Percentiles rank a stretch among this genome's conserved stretches.
phyloP scores from a whole-genome alignment of 441 rosid genomes.

The Geranium incanum region DNA sequence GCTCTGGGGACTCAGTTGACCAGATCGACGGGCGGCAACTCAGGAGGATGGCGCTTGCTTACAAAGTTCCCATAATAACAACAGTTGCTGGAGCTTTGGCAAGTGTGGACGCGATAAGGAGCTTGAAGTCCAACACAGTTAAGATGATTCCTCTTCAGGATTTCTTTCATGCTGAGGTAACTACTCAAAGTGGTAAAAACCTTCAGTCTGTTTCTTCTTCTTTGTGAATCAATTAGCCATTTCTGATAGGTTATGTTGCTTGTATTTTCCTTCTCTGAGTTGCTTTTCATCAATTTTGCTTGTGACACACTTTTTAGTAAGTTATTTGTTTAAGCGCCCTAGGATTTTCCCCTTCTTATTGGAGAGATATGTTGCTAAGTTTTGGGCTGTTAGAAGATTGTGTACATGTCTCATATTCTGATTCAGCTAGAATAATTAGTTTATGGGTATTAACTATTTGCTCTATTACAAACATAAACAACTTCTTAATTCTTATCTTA shows the following conservation, averaged over 20 bases:
- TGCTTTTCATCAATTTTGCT: conserved; percentile 1
- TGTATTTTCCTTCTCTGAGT: conserved; percentile 1
- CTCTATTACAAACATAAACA: background rate
- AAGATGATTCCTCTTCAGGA: conserved; percentile 84
- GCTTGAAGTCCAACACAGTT: conserved; percentile 53
- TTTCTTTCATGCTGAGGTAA: conserved; percentile 39
- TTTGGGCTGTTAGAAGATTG: background rate
- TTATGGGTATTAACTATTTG: background rate
- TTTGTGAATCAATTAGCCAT: conserved; percentile 23
- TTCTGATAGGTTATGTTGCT: conserved; percentile 16
- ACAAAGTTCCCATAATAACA: conserved; percentile 81
- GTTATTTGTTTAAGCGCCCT: conserved; percentile 8
- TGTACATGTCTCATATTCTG: conserved; percentile 4
- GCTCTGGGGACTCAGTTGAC: conserved; percentile 78
- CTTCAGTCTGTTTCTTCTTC: conserved; percentile 41
- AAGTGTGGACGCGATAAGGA: conserved; percentile 74
- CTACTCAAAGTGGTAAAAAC: conserved; percentile 21
- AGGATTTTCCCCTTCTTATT: background rate
- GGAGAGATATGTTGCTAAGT: conserved; percentile 7
- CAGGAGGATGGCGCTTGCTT: conserved; percentile 93
- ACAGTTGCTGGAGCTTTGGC: conserved; percentile 89
- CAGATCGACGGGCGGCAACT: conserved; percentile 78
- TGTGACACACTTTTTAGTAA: conserved; percentile 8
- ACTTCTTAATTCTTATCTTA: background rate
- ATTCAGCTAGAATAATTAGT: background rate